phyloP scores from a whole-genome alignment of 345 rosid species.

The Boechera divaricarpa region DNA sequence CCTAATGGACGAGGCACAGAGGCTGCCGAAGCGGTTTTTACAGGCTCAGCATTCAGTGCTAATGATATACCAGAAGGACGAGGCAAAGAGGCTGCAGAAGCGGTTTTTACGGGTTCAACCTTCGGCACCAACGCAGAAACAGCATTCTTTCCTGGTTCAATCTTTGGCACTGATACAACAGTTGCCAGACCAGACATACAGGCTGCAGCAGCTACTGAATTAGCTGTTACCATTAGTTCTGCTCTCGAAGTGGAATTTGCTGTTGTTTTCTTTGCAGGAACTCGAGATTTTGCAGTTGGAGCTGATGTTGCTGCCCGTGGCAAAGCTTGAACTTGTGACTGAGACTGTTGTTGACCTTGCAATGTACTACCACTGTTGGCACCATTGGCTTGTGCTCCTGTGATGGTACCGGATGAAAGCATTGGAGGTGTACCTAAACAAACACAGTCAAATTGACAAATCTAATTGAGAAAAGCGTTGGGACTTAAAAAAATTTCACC shows the following conservation, averaged over 20 bases:
- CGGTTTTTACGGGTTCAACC: slow-evolving; percentile 18
- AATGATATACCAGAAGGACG: slow-evolving; percentile 29
- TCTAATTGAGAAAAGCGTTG: neutral
- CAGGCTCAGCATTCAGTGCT: slow-evolving; percentile 21
- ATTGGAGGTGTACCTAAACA: slow-evolving; percentile 50
- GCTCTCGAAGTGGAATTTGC: slow-evolving; percentile 49
- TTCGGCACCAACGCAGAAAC: slow-evolving; percentile 28
- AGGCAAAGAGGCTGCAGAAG: slow-evolving; percentile 14
- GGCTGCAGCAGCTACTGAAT: slow-evolving; percentile 84
- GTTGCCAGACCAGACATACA: slow-evolving; percentile 48
- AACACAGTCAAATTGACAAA: slow-evolving; percentile 22
- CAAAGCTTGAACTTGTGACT: slow-evolving; percentile 42
- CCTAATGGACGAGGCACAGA: slow-evolving; percentile 3
- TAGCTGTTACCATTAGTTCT: slow-evolving; percentile 69
- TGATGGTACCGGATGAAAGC: slow-evolving; percentile 41
- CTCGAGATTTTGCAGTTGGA: slow-evolving; percentile 55
- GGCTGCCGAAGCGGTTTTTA: neutral
- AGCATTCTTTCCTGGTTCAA: slow-evolving; percentile 39
- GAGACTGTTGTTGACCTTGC: slow-evolving; percentile 56
- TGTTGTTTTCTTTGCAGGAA: slow-evolving; percentile 46
- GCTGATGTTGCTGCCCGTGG: slow-evolving; percentile 45
- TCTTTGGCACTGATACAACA: slow-evolving; percentile 34
- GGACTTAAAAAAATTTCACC: neutral
- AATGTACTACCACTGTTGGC: slow-evolving; percentile 39
- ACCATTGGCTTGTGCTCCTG: slow-evolving; percentile 48